Evolutionary conservation across 1,284 basidiomycete genomes (phyloP), one percentile per base, ranked within the genome.

Genomic region (Bjerkandera adusta): DNA sequence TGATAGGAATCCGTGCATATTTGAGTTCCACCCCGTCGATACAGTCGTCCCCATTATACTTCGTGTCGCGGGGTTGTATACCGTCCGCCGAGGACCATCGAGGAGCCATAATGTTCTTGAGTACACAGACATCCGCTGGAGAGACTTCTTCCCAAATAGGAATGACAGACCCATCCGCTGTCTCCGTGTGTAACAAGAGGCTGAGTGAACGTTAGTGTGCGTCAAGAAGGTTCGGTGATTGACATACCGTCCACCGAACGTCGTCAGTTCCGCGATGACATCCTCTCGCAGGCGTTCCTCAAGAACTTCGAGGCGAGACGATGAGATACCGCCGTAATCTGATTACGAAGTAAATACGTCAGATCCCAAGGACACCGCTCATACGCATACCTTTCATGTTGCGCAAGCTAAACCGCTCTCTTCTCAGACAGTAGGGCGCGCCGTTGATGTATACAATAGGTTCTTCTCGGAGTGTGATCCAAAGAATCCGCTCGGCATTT

Each of bases 381-480:
- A 38, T 27, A 29, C 7, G 24, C 51, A 25, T 16, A 84, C 87
- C 86, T 74, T 89, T 92, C 85, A 93, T 90, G 59, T 94, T 93
- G 37, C 91, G 75, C 50, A 94, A 64, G 4, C 89, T 88, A 56
- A 85, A 91, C 2, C 82, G 77, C 61, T 92, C 90, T 51, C 90
- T 69, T 49, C 91, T 73, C 62, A 89, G 66, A 56, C 88, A 90
- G 58, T 87, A 89, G 1, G 87, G 88, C 8, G 83, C 80, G 29
- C 90, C 92, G 57, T 97, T 97, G 60, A 99, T 83, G 61, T 96
- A 95, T 1, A 97, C 90, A 43, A 99, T 79, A 0, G 96, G 96
- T 64, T 99, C 96, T 58, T 94, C 93, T 15, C 95, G 76, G 26
- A 99, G 70, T 20, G 94, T 95, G 48, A 99, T 83, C 97, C 96